Base-by-base conservation (phyloP, 805 yeast genomes). In the Metschnikowia reukaufii region DNA sequence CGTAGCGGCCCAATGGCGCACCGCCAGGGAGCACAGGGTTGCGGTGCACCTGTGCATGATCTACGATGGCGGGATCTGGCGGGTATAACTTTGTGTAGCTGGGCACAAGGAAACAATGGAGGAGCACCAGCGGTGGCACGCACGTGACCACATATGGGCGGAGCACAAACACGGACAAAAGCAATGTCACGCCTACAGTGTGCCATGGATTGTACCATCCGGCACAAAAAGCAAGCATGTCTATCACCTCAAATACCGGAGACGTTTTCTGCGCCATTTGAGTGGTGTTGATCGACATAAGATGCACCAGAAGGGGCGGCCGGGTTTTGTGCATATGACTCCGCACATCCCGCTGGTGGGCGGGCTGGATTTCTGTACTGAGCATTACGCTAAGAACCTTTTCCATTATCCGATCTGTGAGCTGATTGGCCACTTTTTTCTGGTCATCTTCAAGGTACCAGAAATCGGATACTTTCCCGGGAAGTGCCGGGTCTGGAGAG, bases 391-490 rank as follows among this genome's bases (percentile, higher is more conserved):
- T 71, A 6, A 88, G 66, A 41, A 88, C 68, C 58, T 82, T 78
- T 57, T 89, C 96, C 54, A 88, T 77, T 45, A 88, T 64, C 45
- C 83, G 83, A 55, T 88, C 96, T 0, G 87, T 74, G 59, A 86
- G 46, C 25, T 45, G 57, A 42, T 54, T 61, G 46, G 59, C 51
- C n/a, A 48, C 56, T 32, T 60, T 61, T 18, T 52, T 54, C 19
- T 57, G 51, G 45, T 57, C 61, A 39, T 56, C 53, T 36, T 55
- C 59, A 33, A 55, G 49, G 47, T 56, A 54, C 68, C 68, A 64
- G 49, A 59, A 59, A 16, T 57, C 54, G 8, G 63, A 56, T 16
- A 62, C 55, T 39, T 51, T 55, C 19, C 44, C 48, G 12, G 35
- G 12, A 16, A 25, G 31, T 10, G 12, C 20, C 12, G 45, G 37